Conservation (phyloP, 106 monocot species). For the Posidonia australis region DNA sequence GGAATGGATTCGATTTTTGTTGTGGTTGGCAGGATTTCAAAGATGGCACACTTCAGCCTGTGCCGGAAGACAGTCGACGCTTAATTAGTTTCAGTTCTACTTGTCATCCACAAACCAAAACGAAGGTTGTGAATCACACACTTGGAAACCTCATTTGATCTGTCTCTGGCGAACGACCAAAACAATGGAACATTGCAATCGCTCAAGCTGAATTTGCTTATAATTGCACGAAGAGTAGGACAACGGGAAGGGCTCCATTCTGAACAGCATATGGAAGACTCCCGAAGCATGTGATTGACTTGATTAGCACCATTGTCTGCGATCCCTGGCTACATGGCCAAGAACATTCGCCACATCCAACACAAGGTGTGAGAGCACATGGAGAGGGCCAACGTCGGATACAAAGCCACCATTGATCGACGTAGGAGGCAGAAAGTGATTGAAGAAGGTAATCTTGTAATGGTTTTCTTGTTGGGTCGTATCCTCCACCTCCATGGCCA, state of each 20-base stretch:
- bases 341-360: neutral
- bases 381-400: neutral
- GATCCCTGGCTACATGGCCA: neutral
- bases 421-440: neutral
- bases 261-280: neutral
- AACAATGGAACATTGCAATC: neutral
- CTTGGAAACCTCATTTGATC: neutral
- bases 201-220: constrained; percentile 8
- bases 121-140: neutral
- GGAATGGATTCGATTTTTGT: constrained; percentile 2
- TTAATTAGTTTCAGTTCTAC: neutral
- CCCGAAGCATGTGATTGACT: neutral
- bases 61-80: neutral
- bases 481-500: too few relatives aligned
- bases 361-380: neutral
- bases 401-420: neutral
- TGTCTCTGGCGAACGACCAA: neutral
- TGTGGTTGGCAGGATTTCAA: neutral
- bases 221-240: neutral
- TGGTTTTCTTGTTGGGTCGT: too few relatives aligned
- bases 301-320: neutral
- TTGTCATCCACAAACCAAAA: constrained; percentile 8
- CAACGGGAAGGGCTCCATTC: neutral
- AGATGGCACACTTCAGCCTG: constrained; percentile 7
- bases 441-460: neutral